These are phyloP conservation scores for Debaryomyces prosopidis DNA, from an alignment of 805 yeast genomes.

Conservation along the genomic window DNA sequence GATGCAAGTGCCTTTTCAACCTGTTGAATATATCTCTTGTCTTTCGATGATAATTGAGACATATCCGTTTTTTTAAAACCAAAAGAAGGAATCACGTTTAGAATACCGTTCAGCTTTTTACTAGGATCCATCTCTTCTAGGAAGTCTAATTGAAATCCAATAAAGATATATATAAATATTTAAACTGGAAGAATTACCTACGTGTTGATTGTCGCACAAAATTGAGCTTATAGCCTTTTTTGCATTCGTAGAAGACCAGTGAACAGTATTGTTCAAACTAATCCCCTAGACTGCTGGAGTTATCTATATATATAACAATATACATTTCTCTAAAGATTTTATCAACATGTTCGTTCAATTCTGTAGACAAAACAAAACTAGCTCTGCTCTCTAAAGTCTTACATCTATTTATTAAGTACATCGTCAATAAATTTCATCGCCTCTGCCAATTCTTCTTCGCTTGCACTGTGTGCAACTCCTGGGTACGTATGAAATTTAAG, in stretches of 20 bases:
- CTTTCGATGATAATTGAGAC: conserved; percentile 46
- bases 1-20: conserved; percentile 71
- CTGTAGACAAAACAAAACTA: too few relatives aligned
- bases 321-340: too few relatives aligned
- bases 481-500: conserved; percentile 51
- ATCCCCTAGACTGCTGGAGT: too few relatives aligned
- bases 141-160: too few relatives aligned
- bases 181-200: not conserved
- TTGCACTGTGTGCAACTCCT: conserved; percentile 69
- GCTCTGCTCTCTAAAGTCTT: not conserved
- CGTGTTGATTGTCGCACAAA: not conserved
- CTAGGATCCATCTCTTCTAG: conserved; percentile 3
- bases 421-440: conserved; percentile 36
- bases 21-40: conserved; percentile 64
- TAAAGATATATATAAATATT: too few relatives aligned
- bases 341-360: too few relatives aligned
- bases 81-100: conserved; percentile 6
- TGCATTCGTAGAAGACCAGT: too few relatives aligned
- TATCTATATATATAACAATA: too few relatives aligned
- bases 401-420: conserved; percentile 3
- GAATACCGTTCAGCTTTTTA: conserved; percentile 1
- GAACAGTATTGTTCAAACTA: too few relatives aligned
- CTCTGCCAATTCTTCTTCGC: conserved; percentile 64
- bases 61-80: conserved; percentile 8
- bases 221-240: not conserved